Evolutionary conservation across 2,329 filamentous ascomycete species (phyloP), one percentile per base, ranked within the genome.

Genomic region (Emergomyces orientalis): DNA sequence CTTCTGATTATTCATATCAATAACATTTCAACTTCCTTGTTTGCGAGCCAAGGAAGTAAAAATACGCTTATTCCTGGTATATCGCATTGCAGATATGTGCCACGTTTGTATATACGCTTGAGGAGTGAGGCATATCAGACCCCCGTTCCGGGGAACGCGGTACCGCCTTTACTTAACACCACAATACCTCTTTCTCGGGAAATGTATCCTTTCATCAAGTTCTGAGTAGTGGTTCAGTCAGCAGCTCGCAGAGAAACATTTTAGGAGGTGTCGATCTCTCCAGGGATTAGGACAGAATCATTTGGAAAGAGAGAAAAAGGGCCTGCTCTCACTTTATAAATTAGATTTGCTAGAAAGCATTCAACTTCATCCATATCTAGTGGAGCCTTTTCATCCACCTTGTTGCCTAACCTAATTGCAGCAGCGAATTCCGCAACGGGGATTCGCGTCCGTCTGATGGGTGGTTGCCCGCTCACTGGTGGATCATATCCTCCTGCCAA

Each of bases 171-270:
- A 75, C 91, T 97, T 63, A 99, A 78, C 25, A 99, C 94, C 34
- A 99, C 89, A 68, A 92, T 92, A 41, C 88, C 89, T 68, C 89
- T 86, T 69, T 96, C 92, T 62, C 93, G 88, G 39, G 93, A 88
- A 68, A 99, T 99, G 76, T 99, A 99, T 49, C 95, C 94, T 77
- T 97, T 99, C 90, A 99, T 96, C 30, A 94, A 81, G 64, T 89
- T 89, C 91, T 96, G 19, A 17, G 68, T 54, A 56, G n/a, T 37
- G 69, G 68, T 65, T 63, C 67, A 14, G 49, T 69, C 49, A 70
- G 64, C 64, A 45, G 14, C 30, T 55, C 19, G 11, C 2, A 55
- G 30, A 34, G 5, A 54, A 34, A 37, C 1, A 30, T 9, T 55
- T 17, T 32, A 0, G 25, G 19, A 22, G 13, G 14, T 17, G 13